A percentile compares a stretch with the other conserved stretches of the same genome.
phyloP scores from a whole-genome alignment of 345 rosid genomes.

The Pugionium dolabratum region DNA sequence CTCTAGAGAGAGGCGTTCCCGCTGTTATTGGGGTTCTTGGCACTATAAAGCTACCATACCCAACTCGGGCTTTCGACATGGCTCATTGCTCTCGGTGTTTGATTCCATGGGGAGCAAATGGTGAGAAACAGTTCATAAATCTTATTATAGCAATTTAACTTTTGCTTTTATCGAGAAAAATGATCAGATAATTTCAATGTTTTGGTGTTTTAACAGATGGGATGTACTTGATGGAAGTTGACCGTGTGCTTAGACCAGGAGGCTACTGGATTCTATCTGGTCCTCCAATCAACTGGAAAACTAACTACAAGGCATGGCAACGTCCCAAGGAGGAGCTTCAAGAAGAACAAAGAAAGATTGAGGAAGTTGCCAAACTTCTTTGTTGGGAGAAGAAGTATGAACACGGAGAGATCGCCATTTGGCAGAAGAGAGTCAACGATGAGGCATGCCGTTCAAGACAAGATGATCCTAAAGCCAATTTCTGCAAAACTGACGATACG shows the following conservation, averaged over 20 bases:
- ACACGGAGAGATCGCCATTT: slow-evolving; percentile 89
- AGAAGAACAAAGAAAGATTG: slow-evolving; percentile 86
- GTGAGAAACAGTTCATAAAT: slow-evolving; percentile 43
- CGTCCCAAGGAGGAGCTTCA: slow-evolving; percentile 91
- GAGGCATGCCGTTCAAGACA: slow-evolving; percentile 57
- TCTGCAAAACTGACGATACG: slow-evolving; percentile 70
- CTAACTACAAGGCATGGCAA: slow-evolving; percentile 87
- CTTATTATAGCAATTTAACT: background rate
- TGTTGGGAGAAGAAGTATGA: slow-evolving; percentile 97
- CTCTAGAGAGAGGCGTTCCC: slow-evolving; percentile 98
- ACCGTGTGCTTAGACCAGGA: slow-evolving; percentile 96
- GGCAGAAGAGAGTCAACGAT: slow-evolving; percentile 81
- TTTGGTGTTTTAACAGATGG: slow-evolving; percentile 62
- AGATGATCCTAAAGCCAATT: slow-evolving; percentile 63
- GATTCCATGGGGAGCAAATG: slow-evolving; percentile 95
- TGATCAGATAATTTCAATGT: background rate
- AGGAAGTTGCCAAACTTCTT: slow-evolving; percentile 78
- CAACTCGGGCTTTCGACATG: slow-evolving; percentile 94
- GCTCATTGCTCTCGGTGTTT: slow-evolving; percentile 99
- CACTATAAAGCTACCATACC: slow-evolving; percentile 85
- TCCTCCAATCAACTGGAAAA: slow-evolving; percentile 96
- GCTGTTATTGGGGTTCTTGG: slow-evolving; percentile 99
- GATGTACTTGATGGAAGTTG: slow-evolving; percentile 89
- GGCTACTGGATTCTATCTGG: slow-evolving; percentile 98
- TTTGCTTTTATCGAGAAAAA: background rate